Percentiles rank a stretch among this genome's conserved stretches.
These are phyloP conservation scores for Rhodotorula sp. DNA, from an alignment of 1,284 basidiomycete genomes.

Conservation along the genomic window DNA sequence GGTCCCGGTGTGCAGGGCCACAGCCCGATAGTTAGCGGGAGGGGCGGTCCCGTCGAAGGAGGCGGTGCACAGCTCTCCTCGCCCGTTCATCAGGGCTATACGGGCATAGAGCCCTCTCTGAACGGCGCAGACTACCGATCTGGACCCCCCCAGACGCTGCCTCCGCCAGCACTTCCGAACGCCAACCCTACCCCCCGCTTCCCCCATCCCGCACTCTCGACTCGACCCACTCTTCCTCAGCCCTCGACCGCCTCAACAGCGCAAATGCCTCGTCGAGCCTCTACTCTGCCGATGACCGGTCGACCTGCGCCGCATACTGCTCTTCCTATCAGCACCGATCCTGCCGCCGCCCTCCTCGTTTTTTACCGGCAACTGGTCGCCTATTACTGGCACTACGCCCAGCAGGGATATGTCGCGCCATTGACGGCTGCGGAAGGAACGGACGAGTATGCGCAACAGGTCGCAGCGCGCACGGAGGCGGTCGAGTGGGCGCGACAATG, in stretches of 20 bases:
- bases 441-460: constrained; percentile 8
- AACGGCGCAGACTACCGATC: too few species aligned
- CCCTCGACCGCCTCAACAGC: neutral
- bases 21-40: too few species aligned
- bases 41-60: too few species aligned
- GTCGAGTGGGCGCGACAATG: constrained; percentile 28
- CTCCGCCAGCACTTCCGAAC: too few species aligned
- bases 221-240: neutral
- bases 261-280: neutral
- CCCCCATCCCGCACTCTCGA: neutral
- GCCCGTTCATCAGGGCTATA: too few species aligned
- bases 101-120: too few species aligned
- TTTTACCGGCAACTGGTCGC: constrained; percentile 31
- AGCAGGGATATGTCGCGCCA: constrained; percentile 30
- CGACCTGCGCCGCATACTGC: neutral
- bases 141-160: too few species aligned
- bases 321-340: neutral
- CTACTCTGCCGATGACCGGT: neutral
- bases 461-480: constrained; percentile 29
- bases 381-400: constrained; percentile 36
- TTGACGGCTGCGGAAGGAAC: constrained; percentile 2
- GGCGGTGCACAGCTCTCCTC: too few species aligned
- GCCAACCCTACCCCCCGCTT: neutral
- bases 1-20: too few species aligned
- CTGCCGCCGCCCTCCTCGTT: neutral